Conservation (phyloP, 176 grass and related monocot species). For the Triticum dicoccoides region DNA sequence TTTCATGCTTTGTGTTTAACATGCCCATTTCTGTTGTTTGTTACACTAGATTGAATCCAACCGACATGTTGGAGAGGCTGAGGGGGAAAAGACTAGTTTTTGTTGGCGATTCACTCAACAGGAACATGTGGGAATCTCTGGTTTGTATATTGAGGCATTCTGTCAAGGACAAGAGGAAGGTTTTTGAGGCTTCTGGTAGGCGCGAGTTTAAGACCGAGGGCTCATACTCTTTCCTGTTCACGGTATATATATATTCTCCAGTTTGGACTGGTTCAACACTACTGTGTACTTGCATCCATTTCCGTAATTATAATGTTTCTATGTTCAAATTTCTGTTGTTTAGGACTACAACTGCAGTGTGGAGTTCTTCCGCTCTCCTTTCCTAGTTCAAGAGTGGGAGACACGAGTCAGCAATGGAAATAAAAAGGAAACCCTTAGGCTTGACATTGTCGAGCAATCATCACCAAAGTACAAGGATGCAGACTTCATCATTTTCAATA, state of each 20-base stretch:
- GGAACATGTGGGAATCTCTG: conserved; percentile 99
- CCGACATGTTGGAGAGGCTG: conserved; percentile 81
- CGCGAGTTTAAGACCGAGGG: conserved; percentile 78
- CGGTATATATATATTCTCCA: conserved; percentile 35
- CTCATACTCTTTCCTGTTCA: conserved; percentile 87
- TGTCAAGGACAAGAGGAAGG: conserved; percentile 76
- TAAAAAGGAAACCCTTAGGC: conserved; percentile 89
- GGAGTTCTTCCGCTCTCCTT: conserved; percentile 94
- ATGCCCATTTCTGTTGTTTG: neutral
- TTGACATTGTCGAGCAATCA: conserved; percentile 79
- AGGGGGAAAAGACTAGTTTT: conserved; percentile 79
- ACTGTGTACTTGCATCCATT: neutral
- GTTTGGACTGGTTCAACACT: conserved; percentile 7
- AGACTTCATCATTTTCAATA: conserved; percentile 87
- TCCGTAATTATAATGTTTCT: conserved; percentile 3
- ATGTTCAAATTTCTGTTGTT: conserved; percentile 2
- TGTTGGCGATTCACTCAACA: conserved; percentile 85
- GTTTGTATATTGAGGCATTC: conserved; percentile 74
- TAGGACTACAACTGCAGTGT: conserved; percentile 91
- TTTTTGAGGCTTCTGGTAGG: conserved; percentile 84
- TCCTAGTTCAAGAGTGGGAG: conserved; percentile 94
- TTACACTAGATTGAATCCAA: conserved; percentile 63
- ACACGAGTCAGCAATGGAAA: conserved; percentile 37
- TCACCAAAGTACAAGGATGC: conserved; percentile 93
- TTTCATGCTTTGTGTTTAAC: conserved; percentile 10